phyloP scores from a whole-genome alignment of 805 yeast genomes.

The Candida ficus region DNA sequence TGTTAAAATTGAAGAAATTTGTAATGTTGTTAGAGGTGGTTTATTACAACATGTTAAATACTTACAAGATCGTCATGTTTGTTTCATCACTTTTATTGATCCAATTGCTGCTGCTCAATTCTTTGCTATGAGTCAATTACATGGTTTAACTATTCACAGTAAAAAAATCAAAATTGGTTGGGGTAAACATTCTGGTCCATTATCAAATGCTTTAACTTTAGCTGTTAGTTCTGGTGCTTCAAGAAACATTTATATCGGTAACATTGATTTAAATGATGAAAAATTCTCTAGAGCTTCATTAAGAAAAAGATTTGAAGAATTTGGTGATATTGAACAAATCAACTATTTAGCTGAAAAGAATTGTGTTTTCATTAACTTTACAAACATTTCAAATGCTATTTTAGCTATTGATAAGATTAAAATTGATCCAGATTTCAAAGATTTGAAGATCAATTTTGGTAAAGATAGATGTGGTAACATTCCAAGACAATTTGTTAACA shows the following conservation, averaged over 20 bases:
- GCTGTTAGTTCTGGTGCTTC: constrained; percentile 95
- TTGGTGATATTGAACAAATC: constrained; percentile 94
- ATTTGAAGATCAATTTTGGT: constrained; percentile 83
- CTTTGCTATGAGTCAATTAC: constrained; percentile 88
- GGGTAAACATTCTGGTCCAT: constrained; percentile 96
- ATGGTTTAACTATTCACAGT: constrained; percentile 81
- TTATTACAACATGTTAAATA: constrained; percentile 78
- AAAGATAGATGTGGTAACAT: constrained; percentile 94
- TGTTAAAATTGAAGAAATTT: constrained; percentile 84
- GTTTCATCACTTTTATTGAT: constrained; percentile 92
- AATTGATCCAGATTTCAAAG: constrained; percentile 61
- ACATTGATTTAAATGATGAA: constrained; percentile 38
- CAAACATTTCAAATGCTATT: constrained; percentile 84
- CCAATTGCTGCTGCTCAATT: constrained; percentile 98
- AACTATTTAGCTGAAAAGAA: constrained; percentile 74
- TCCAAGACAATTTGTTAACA: constrained; percentile 60
- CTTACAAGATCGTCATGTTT: constrained; percentile 80
- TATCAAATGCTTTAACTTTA: constrained; percentile 77
- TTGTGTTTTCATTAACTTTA: constrained; percentile 89
- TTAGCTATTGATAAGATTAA: constrained; percentile 76
- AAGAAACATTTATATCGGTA: constrained; percentile 87
- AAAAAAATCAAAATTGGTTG: constrained; percentile 90
- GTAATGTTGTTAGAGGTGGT: constrained; percentile 96
- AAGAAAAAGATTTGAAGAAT: constrained; percentile 67
- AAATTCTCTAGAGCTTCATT: constrained; percentile 52